Evolutionary conservation across 306 rosid species (phyloP), one percentile per base, ranked within the genome.

Genomic region (Chamaecrista fasciculata): DNA sequence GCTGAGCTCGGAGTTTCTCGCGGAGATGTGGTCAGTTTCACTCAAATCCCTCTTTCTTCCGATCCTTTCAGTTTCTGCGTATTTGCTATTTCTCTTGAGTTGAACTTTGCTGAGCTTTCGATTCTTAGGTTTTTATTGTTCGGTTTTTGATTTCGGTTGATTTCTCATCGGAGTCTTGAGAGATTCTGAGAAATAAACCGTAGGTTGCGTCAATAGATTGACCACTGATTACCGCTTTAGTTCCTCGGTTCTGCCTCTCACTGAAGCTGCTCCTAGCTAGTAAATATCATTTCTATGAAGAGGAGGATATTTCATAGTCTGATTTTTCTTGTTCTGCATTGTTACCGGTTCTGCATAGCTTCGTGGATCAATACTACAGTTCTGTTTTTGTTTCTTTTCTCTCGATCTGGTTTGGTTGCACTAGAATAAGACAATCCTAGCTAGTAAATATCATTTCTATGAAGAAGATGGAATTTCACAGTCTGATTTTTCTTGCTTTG

Each of bases 21-120:
- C 2, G 80, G 80, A 0, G 76, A 90, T 44, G 93, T 92, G 87
- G 98, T 92, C 16, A 12, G 75, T 49, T 26, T 55, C 36, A 18
- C 36, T 14, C 18, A 23, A 39, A 4, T 8, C 14, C 21, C 37
- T 11, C 48, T 47, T 58, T 47, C 4, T 46, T 26, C 20, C 20
- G 1, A 12, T 72, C 19, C 6, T 21, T 52, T 9, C 6, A 0
- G 11, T 11, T 52, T 11, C 28, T 19, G 23, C 3, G 23, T 52
- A 15, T 47, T 19, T 16, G 3, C 37, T n/a, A 1, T 9, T 43
- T 11, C 20, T 34, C 12, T 34, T 44, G 50, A 20, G 20, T 48
- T 48, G 11, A 48, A 6, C 19, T 7, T 16, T n/a, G n/a, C 2
- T 8, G 29, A 29, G 24, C 16, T 14, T 31, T 14, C 34, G 10